Percentiles rank a stretch among this genome's conserved stretches.
Evolutionary conservation across 2,329 filamentous ascomycete species (phyloP).

Genomic region (Onygenales sp.): DNA sequence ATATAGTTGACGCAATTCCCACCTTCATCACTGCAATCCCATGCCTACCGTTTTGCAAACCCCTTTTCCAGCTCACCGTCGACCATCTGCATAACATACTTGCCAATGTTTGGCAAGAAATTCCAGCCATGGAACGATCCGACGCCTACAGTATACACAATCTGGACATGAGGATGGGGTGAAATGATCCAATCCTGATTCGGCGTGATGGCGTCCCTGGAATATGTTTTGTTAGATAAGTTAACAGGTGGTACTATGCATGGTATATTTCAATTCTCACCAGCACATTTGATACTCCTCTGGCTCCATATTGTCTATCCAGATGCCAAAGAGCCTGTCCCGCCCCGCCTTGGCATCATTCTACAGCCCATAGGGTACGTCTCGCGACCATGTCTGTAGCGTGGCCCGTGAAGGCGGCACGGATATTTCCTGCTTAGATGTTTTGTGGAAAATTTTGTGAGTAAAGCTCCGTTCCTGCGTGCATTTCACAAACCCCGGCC

Average conservation of each 20-base stretch:
- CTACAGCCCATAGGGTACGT: constrained; percentile 3
- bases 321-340: constrained; percentile 1
- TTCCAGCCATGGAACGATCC: constrained; percentile 46
- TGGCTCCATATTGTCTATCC: background rate
- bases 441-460: background rate
- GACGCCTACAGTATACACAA: constrained; percentile 40
- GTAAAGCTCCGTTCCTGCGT: constrained; percentile 6
- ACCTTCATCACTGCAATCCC: constrained; percentile 4
- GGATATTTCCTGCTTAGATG: constrained; percentile 1
- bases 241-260: background rate
- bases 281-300: constrained; percentile 6
- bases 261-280: background rate
- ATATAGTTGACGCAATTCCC: constrained; percentile 3
- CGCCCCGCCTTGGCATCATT: background rate
- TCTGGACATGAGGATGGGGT: constrained; percentile 35
- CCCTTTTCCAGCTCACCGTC: constrained; percentile 22
- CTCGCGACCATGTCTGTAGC: background rate
- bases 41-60: constrained; percentile 3
- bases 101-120: constrained; percentile 43
- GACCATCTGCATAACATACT: constrained; percentile 40
- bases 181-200: constrained; percentile 47
- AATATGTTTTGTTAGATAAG: background rate
- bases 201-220: constrained; percentile 43
- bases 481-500: constrained; percentile 2
- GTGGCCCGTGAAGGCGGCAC: background rate